Conservation (phyloP, 495 filamentous ascomycete genomes). For the Ramalina intermedia region DNA sequence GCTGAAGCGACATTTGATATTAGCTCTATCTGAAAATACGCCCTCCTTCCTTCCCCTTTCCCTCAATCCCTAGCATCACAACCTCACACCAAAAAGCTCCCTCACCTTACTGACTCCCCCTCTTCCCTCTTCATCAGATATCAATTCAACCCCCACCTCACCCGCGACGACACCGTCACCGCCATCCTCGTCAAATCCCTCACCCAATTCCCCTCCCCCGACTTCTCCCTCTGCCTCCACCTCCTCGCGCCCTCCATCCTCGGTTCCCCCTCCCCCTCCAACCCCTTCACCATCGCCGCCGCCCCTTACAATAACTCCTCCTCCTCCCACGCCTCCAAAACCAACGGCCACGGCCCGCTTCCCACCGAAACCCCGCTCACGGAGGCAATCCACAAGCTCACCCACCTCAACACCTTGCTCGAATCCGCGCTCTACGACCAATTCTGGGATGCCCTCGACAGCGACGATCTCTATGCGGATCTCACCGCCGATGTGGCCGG, state of each 20-base stretch:
- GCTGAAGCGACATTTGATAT: conserved; percentile 30
- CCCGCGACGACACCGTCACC: conserved; percentile 90
- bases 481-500: conserved; percentile 84
- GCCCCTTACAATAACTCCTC: conserved; percentile 36
- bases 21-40: conserved; percentile 49
- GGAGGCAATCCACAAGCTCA: conserved; percentile 78
- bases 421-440: conserved; percentile 69
- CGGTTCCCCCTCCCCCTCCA: conserved; percentile 33
- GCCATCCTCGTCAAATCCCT: conserved; percentile 97
- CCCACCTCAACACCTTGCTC: conserved; percentile 74
- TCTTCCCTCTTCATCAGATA: too few species aligned
- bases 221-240: conserved; percentile 86
- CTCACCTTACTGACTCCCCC: too few species aligned
- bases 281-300: conserved; percentile 36
- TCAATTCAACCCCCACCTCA: conserved; percentile 98
- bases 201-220: conserved; percentile 90
- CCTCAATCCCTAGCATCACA: too few species aligned
- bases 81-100: too few species aligned
- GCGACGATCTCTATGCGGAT: conserved; percentile 92
- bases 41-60: too few species aligned
- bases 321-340: conserved; percentile 38
- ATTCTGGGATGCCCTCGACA: conserved; percentile 90
- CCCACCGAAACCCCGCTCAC: conserved; percentile 57
- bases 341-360: conserved; percentile 28
- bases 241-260: conserved; percentile 73